Percentiles rank a stretch among this genome's conserved stretches.
Evolutionary conservation across 495 filamentous ascomycete species (phyloP).

Genomic region (Hypoxylon crocopeplum): DNA sequence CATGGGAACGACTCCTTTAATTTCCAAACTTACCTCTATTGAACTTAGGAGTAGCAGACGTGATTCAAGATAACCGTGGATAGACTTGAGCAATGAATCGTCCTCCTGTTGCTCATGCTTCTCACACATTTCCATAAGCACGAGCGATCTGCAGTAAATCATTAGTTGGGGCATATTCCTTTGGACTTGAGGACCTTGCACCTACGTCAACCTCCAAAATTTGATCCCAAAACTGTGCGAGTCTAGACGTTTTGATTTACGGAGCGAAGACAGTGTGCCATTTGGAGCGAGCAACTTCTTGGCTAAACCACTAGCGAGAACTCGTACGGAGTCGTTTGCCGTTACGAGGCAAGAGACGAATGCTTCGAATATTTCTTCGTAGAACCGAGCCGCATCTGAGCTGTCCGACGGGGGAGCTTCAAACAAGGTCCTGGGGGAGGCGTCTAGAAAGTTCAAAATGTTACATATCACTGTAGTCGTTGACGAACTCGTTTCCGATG

Average conservation of each 20-base stretch:
- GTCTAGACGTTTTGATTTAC: slow-evolving; percentile 49
- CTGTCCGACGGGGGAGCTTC: slow-evolving; percentile 42
- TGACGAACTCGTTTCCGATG: slow-evolving; percentile 45
- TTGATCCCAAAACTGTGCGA: slow-evolving; percentile 48
- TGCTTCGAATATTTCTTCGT: slow-evolving; percentile 56
- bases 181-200: slow-evolving; percentile 15
- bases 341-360: slow-evolving; percentile 60
- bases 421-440: slow-evolving; percentile 59
- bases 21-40: slow-evolving; percentile 47
- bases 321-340: slow-evolving; percentile 56
- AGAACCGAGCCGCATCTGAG: slow-evolving; percentile 51
- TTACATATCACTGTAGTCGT: slow-evolving; percentile 54
- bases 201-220: slow-evolving; percentile 64
- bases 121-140: slow-evolving; percentile 58
- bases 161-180: slow-evolving; percentile 28
- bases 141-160: slow-evolving; percentile 48
- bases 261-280: slow-evolving; percentile 43
- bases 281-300: slow-evolving; percentile 54
- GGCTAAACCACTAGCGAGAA: slow-evolving; percentile 53
- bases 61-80: slow-evolving; percentile 60
- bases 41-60: slow-evolving; percentile 54
- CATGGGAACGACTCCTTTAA: neutral
- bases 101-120: slow-evolving; percentile 50
- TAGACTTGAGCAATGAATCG: slow-evolving; percentile 51
- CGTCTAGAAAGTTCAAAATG: slow-evolving; percentile 60